phyloP scores from a whole-genome alignment of 2,329 filamentous ascomycete genomes.

The Paecilomyces formosus region DNA sequence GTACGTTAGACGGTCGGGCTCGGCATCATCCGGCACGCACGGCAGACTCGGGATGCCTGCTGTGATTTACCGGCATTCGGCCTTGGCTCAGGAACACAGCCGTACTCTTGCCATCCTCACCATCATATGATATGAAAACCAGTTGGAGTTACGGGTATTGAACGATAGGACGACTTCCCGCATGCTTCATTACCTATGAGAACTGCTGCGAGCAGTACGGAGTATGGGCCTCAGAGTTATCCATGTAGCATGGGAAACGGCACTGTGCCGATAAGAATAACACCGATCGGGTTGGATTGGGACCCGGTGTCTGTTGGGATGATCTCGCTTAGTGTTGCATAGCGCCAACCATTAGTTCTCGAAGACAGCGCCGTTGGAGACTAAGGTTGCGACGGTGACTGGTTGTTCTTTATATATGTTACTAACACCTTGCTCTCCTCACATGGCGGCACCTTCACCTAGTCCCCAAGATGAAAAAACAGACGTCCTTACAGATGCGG shows the following conservation, averaged over 20 bases:
- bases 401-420: background rate
- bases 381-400: background rate
- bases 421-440: background rate
- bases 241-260: background rate
- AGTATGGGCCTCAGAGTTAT: background rate
- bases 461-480: background rate
- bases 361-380: background rate
- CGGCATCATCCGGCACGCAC: background rate
- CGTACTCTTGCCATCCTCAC: background rate
- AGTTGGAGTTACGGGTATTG: background rate
- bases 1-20: background rate
- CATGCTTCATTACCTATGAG: no score
- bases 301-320: background rate
- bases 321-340: background rate
- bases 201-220: no score
- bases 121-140: background rate
- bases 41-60: background rate
- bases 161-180: background rate
- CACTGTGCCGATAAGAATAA: background rate
- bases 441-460: background rate
- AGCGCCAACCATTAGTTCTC: background rate
- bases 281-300: background rate
- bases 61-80: background rate
- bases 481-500: background rate
- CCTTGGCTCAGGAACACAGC: background rate